These are phyloP conservation scores for Saccharum officinarum DNA, from an alignment of 176 grass and related monocot genomes.

Conservation along the genomic window DNA sequence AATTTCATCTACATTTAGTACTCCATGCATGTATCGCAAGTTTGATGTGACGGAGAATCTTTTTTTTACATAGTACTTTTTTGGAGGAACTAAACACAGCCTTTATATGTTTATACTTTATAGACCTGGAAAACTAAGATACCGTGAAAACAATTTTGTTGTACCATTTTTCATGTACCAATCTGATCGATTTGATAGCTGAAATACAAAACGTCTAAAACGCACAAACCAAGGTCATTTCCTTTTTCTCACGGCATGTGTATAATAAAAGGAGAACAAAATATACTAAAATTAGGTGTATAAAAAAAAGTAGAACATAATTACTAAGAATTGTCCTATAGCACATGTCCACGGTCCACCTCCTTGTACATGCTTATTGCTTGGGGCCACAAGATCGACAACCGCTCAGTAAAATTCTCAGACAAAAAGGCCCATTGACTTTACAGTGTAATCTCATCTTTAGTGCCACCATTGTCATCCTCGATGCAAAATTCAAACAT, in stretches of 20 bases:
- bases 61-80: too few species aligned
- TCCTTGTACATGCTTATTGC: conserved; percentile 29
- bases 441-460: conserved; percentile 43
- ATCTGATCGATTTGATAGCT: neutral
- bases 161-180: neutral
- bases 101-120: neutral
- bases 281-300: neutral
- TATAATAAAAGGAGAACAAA: neutral
- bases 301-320: neutral
- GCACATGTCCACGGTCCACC: neutral
- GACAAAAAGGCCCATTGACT: conserved; percentile 30
- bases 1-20: too few species aligned
- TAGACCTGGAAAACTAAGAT: neutral
- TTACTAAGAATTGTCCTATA: neutral
- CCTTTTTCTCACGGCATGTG: neutral
- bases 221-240: neutral
- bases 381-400: neutral
- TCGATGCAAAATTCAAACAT: conserved; percentile 43
- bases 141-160: neutral
- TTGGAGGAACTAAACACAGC: too few species aligned
- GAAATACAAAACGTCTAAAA: neutral
- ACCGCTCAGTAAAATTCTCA: conserved; percentile 8
- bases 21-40: too few species aligned
- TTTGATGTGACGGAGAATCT: too few species aligned
- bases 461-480: conserved; percentile 3